Conservation (phyloP, 2,329 filamentous ascomycete species). For the Penicillium sp. region DNA sequence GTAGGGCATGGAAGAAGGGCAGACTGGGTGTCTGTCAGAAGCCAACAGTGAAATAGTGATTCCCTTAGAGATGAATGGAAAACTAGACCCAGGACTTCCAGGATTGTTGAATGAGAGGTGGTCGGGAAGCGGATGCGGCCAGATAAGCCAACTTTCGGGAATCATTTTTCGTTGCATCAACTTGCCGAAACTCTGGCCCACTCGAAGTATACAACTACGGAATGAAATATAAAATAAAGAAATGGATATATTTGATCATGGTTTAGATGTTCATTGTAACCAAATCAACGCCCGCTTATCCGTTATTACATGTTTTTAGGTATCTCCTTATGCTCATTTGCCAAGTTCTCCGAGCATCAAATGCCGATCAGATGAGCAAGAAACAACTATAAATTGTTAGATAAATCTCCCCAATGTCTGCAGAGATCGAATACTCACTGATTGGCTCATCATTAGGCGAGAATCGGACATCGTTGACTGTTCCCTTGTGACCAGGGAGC, state of each 20-base stretch:
- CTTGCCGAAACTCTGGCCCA: background rate
- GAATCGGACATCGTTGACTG: constrained; percentile 92
- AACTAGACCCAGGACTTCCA: background rate
- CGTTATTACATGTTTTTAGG: constrained; percentile 18
- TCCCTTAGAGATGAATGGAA: background rate
- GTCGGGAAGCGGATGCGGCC: constrained; percentile 21
- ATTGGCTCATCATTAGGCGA: constrained; percentile 79
- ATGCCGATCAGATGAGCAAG: constrained; percentile 82
- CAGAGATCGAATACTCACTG: constrained; percentile 56
- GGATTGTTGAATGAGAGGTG: constrained; percentile 4
- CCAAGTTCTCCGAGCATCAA: constrained; percentile 77
- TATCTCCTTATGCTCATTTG: constrained; percentile 48
- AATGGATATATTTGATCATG: background rate
- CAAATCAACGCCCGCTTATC: constrained; percentile 26
- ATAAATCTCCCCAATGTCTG: background rate
- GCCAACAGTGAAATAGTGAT: background rate
- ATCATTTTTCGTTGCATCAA: constrained; percentile 18
- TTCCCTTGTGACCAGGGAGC: constrained; percentile 88
- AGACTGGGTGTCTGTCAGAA: constrained; percentile 33
- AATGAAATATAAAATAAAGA: background rate
- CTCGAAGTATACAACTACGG: background rate
- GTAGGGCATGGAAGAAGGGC: constrained; percentile 25
- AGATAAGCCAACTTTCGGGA: constrained; percentile 27
- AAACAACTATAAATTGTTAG: constrained; percentile 61
- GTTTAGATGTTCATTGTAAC: background rate